Base-by-base conservation (phyloP, 164 flowering plant genomes). In the Kalanchoe fedtschenkoi region DNA sequence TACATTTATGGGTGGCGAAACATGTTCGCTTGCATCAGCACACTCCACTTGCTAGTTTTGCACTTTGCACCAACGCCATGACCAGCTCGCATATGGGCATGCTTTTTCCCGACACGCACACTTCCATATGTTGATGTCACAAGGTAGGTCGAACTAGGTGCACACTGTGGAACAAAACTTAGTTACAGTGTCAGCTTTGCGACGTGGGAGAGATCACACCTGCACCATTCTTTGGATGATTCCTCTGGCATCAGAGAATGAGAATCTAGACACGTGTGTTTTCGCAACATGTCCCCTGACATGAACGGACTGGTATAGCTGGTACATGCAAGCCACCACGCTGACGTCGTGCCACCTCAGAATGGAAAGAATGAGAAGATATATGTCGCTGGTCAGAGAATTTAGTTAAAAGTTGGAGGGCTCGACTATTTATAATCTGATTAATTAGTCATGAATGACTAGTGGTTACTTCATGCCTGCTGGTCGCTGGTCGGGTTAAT, bases 101-200 rank as follows among this genome's bases (percentile, higher is more conserved):
- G 33, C 56, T 51, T 0, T 26, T 51, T 51, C 32, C 13, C 1
- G 5, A 26, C 17, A 51, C n/a, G n/a, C n/a, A n/a, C 32, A 28
- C 32, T 51, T 51, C 32, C 56, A 51, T 30, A 51, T 51, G 32
- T 26, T 51, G 7, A n/a, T 28, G 26, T 51, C 56, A 11, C 5
- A 13, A 3, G 11, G 14, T 51, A 11, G n/a, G n/a, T n/a, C 32
- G 13, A 51, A 28, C 30, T 10, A 51, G 56, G 51, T n/a, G 32
- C 5, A 51, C 17, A 51, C 33, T 51, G 56, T 51, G 56, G 56
- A 51, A 24, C 56, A 51, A 26, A 26, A 51, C 56, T 17, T 51
- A 51, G 56, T 51, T 51, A 51, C 56, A 51, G 56, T 51, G 56
- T 5, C 32, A 26, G 56, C 32, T 51, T 51, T 44, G 7, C 21